Evolutionary conservation across 257 asterid species (phyloP).

Genomic region (Solanum tacnaense): DNA sequence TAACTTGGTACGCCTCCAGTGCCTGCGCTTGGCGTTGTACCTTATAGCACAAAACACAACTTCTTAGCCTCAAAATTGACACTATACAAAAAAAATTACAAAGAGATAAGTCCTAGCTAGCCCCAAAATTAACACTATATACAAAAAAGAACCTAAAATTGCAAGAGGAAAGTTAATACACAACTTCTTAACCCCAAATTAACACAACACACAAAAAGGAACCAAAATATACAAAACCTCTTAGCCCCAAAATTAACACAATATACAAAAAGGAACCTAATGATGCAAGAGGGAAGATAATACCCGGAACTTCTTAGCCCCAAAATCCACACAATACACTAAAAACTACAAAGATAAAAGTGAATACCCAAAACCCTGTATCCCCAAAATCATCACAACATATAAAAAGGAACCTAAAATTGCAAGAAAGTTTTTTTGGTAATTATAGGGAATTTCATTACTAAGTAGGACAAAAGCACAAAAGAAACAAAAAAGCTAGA

Average conservation of each 20-base stretch:
- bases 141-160: background rate
- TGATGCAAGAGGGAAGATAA: background rate
- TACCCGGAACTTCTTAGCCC: background rate
- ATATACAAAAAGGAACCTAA: background rate
- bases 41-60: background rate
- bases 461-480: background rate
- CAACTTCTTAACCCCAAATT: background rate
- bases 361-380: background rate
- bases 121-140: background rate
- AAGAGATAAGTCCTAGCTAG: background rate
- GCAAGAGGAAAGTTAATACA: background rate
- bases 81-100: background rate
- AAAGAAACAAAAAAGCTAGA: background rate
- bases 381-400: background rate
- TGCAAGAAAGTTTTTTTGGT: background rate
- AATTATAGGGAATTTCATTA: background rate
- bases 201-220: background rate
- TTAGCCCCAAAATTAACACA: background rate
- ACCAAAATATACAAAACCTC: background rate
- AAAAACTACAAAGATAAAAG: background rate
- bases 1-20: constrained; percentile 28
- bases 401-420: background rate
- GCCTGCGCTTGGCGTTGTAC: constrained; percentile 30
- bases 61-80: background rate
- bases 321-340: background rate